Evolutionary conservation across 2,329 filamentous ascomycete species (phyloP).

Genomic region (Sarocladium kiliense): DNA sequence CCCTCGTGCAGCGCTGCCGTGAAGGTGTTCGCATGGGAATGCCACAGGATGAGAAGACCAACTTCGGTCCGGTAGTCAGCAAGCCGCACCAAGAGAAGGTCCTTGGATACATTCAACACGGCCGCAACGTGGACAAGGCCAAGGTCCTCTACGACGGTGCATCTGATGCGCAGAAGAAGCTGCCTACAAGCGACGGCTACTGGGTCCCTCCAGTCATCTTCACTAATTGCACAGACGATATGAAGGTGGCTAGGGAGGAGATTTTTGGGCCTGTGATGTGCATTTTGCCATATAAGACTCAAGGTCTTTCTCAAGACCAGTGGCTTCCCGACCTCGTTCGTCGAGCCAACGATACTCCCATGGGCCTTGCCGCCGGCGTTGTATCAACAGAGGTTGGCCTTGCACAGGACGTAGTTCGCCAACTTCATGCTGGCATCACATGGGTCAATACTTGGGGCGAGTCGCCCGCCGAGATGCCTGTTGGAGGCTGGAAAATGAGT

Average conservation of each 20-base stretch:
- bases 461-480: conserved; percentile 84
- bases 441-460: conserved; percentile 97
- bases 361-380: conserved; percentile 79
- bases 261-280: conserved; percentile 88
- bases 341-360: conserved; percentile 70
- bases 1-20: conserved; percentile 44
- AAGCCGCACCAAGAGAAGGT: conserved; percentile 73
- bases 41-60: conserved; percentile 66
- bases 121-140: conserved; percentile 67
- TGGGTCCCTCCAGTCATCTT: conserved; percentile 84
- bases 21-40: conserved; percentile 74
- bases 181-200: conserved; percentile 59
- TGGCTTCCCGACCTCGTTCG: conserved; percentile 61
- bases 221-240: conserved; percentile 76
- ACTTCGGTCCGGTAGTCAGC: conserved; percentile 80
- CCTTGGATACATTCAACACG: conserved; percentile 68
- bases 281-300: conserved; percentile 65
- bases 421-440: conserved; percentile 78
- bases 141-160: conserved; percentile 68
- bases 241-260: conserved; percentile 76
- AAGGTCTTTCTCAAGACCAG: conserved; percentile 18
- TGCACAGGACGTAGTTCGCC: conserved; percentile 66
- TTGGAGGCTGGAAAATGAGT: conserved; percentile 89
- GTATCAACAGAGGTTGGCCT: conserved; percentile 71
- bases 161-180: conserved; percentile 44